These are phyloP conservation scores for Plasmodium berghei DNA, from an alignment of 169 alveolate genomes.

Conservation along the genomic window DNA sequence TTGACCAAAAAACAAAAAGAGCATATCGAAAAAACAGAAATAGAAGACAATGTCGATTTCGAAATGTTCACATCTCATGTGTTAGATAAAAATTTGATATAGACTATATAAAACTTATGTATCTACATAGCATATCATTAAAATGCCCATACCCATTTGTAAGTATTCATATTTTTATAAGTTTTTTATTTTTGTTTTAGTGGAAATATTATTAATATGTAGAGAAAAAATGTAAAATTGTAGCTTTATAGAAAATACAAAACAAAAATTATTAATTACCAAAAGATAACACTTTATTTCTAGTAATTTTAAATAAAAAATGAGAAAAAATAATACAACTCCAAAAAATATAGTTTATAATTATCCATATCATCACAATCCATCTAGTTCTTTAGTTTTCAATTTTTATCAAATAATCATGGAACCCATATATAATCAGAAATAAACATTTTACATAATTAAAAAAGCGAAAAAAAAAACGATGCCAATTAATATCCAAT, in stretches of 20 bases:
- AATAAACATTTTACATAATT: too few species aligned
- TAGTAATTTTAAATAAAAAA: too few species aligned
- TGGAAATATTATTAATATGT: conserved; percentile 15
- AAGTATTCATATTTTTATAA: background rate
- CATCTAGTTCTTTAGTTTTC: too few species aligned
- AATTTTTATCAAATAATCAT: too few species aligned
- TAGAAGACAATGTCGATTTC: conserved; percentile 18
- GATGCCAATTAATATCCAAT: too few species aligned
- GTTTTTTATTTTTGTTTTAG: conserved; percentile 3
- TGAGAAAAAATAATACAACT: too few species aligned
- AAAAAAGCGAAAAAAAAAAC: too few species aligned
- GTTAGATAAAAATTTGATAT: conserved; percentile 22
- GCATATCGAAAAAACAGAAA: conserved; percentile 38
- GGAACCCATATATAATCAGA: too few species aligned
- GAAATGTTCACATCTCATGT: conserved; percentile 59
- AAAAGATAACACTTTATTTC: too few species aligned
- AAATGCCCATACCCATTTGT: background rate
- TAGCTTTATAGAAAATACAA: background rate
- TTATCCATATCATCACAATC: too few species aligned
- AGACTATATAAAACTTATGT: too few species aligned
- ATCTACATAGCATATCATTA: background rate
- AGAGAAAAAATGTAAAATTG: background rate
- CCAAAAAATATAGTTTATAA: too few species aligned
- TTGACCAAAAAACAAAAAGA: conserved; percentile 68
- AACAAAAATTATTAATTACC: background rate